Percentiles rank a stretch among this genome's conserved stretches.
Conservation (phyloP, 345 rosid genomes). For the Balakata baccata region DNA sequence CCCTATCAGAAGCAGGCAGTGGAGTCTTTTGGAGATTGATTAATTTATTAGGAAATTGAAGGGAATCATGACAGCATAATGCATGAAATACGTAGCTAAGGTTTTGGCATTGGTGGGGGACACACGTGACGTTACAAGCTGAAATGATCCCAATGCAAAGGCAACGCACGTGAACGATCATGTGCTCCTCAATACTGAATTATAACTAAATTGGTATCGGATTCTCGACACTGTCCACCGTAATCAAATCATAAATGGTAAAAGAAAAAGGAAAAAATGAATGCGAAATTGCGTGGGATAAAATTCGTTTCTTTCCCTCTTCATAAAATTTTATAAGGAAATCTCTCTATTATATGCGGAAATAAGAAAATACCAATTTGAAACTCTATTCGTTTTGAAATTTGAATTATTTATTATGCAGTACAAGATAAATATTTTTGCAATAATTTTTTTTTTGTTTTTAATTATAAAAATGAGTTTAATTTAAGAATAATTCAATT, state of each 20-base stretch:
- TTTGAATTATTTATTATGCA: no score
- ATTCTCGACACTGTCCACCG: background rate
- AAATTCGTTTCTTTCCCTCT: no score
- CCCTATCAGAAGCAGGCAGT: background rate
- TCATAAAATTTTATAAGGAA: no score
- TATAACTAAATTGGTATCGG: background rate
- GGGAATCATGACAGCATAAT: background rate
- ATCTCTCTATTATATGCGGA: no score
- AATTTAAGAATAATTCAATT: background rate
- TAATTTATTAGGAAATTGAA: background rate
- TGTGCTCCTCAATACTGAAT: constrained; percentile 44
- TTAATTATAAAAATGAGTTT: no score
- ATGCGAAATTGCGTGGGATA: no score
- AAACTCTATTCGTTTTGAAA: no score
- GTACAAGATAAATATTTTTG: no score
- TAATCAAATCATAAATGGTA: background rate
- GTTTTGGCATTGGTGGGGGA: constrained; percentile 21
- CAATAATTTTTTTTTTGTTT: no score
- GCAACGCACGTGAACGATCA: constrained; percentile 55
- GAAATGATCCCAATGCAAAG: constrained; percentile 55
- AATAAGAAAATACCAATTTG: no score
- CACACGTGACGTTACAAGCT: constrained; percentile 44
- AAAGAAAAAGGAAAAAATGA: no score
- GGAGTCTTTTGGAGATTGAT: background rate
- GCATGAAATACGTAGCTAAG: background rate